Base-by-base conservation (phyloP, 129 eudicot genomes). In the Dittrichia graveolens region DNA sequence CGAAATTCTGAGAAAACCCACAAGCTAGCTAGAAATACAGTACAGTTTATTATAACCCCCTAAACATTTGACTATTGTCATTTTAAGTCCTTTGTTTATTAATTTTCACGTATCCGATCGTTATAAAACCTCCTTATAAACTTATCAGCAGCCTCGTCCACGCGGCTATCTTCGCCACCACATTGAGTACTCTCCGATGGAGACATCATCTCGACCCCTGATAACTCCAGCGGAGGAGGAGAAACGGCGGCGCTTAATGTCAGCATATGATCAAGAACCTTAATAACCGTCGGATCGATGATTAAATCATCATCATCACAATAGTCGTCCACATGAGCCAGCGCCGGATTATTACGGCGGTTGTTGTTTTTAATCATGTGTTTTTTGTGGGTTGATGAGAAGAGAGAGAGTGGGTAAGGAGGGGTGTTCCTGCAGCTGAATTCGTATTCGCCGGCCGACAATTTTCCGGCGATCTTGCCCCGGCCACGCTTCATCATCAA, bases 341-440 rank as follows among this genome's bases (percentile, higher is more conserved):
- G 52, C 4, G 79, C 57, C 6, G 58, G n/a, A 5, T 65, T 40
- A 35, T 12, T 75, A 13, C 15, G 45, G 34, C 34, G 64, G 40
- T 8, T 50, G 34, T 69, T 50, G 50, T 67, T 78, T 48, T 77
- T 55, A 0, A 24, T 24, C 31, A 24, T 24, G 79, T 77, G 83
- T 71, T 81, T 78, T 40, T 80, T 83, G 52, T 74, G 60, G 55
- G 73, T 74, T 48, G 80, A 83, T 48, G 80, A 83, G n/a, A 82
- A 81, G 43, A 65, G 67, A 77, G 77, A 81, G 24, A 40, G 74
- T 5, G 71, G 72, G 65, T 73, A 61, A 44, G 67, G 76, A 2
- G 91, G 95, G 68, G 76, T 88, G 84, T 70, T 78, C 4, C 84
- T 74, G 72, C 92, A 84, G 65, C 86, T 89, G 83, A 89, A 89